These are phyloP conservation scores for Cocos nucifera DNA, from an alignment of 176 grass and related monocot genomes.

Conservation along the genomic window DNA sequence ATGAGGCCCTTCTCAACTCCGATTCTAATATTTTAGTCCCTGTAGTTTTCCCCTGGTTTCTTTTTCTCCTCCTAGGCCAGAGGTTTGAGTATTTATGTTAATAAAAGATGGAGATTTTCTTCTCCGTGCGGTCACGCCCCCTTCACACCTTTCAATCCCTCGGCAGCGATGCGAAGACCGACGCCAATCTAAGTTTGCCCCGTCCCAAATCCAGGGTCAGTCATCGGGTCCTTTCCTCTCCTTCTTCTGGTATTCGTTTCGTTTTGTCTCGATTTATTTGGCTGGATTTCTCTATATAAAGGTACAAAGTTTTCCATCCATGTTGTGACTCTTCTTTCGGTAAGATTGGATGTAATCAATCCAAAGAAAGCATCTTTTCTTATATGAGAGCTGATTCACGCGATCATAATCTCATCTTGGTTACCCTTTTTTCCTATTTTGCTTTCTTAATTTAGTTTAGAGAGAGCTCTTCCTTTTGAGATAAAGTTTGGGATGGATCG, in stretches of 20 bases:
- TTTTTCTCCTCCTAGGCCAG: not conserved
- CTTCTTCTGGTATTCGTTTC: not conserved
- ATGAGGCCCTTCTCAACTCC: slow-evolving; percentile 18
- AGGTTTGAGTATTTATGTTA: slow-evolving; percentile 17
- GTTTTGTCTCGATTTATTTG: not conserved
- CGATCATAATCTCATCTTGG: slow-evolving; percentile 14
- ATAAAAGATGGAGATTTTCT: slow-evolving; percentile 9
- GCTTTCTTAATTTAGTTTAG: slow-evolving; percentile 2
- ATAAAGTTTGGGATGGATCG: slow-evolving; percentile 1
- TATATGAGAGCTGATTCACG: slow-evolving; percentile 9
- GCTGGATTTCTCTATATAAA: no score
- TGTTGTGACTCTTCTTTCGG: not conserved
- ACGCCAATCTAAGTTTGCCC: not conserved
- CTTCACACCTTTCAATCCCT: slow-evolving; percentile 15
- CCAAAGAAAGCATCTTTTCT: not conserved
- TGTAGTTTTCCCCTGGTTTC: slow-evolving; percentile 3
- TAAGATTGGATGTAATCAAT: slow-evolving; percentile 12
- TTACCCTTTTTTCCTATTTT: not conserved
- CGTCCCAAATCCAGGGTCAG: slow-evolving; percentile 5
- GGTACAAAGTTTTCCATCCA: no score
- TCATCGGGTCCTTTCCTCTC: not conserved
- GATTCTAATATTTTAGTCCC: slow-evolving; percentile 34
- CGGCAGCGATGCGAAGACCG: no score
- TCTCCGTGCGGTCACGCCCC: not conserved
- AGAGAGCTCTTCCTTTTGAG: slow-evolving; percentile 1